Evolutionary conservation across 2,329 filamentous ascomycete species (phyloP).

Genomic region (Aurifilum marmelostoma): DNA sequence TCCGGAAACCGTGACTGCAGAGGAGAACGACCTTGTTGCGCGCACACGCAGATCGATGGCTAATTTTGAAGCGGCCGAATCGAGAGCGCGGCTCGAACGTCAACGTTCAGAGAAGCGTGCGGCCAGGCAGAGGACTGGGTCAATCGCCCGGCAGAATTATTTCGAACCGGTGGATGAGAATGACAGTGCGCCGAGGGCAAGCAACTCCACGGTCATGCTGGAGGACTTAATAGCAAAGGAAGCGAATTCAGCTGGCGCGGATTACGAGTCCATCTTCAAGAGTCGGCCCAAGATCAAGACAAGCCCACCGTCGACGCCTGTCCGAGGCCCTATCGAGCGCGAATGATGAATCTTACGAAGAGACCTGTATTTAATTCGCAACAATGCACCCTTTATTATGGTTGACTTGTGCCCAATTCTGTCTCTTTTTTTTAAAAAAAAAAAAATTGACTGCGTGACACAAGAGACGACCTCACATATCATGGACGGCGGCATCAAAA

Average conservation of each 20-base stretch:
- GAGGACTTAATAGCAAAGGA: constrained; percentile 74
- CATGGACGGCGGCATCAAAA: neutral
- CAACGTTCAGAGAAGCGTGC: constrained; percentile 52
- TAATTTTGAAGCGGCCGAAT: constrained; percentile 62
- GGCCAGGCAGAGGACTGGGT: constrained; percentile 40
- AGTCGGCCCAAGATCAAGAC: constrained; percentile 78
- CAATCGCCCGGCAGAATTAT: constrained; percentile 46
- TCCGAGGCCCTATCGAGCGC: constrained; percentile 35
- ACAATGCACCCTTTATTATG: neutral
- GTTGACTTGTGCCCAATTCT: neutral
- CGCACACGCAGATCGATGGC: constrained; percentile 66
- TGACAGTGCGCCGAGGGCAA: constrained; percentile 43
- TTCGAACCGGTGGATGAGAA: constrained; percentile 53
- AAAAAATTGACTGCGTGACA: too few species aligned
- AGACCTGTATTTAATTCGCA: too few species aligned
- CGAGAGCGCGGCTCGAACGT: constrained; percentile 63
- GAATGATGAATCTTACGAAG: too few species aligned
- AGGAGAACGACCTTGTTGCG: constrained; percentile 56
- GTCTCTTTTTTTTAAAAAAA: too few species aligned
- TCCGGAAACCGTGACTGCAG: constrained; percentile 38
- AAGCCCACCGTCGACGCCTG: constrained; percentile 66
- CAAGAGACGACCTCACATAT: too few species aligned
- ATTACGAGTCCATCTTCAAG: constrained; percentile 83
- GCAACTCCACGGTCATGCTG: constrained; percentile 53
- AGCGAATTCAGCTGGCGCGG: constrained; percentile 38